phyloP scores from a whole-genome alignment of 306 rosid species.

The Cercis canadensis region DNA sequence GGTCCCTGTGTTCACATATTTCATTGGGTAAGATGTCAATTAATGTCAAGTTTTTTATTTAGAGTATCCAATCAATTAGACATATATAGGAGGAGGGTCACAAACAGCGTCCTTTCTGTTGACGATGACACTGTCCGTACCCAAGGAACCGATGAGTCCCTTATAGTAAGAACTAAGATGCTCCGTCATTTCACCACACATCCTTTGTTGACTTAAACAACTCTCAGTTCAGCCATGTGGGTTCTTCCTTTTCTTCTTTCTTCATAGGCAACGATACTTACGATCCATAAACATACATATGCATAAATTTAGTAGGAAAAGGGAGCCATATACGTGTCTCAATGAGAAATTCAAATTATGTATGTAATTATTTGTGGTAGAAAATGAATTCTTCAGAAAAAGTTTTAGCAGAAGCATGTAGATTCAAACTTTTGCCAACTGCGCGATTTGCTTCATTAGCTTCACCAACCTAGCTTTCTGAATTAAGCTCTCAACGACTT shows the following conservation, averaged over 20 bases:
- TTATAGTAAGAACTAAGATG: constrained; percentile 22
- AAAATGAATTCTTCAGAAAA: no score
- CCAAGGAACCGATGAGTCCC: background rate
- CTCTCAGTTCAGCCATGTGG: constrained; percentile 18
- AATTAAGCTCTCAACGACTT: background rate
- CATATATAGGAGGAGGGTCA: background rate
- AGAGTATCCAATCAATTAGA: background rate
- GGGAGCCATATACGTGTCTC: no score
- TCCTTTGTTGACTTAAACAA: background rate
- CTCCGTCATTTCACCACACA: background rate
- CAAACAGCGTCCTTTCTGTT: background rate
- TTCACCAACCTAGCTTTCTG: no score
- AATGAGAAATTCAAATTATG: no score
- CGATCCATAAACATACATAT: no score
- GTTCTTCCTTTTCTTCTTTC: background rate
- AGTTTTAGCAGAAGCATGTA: no score
- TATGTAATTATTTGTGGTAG: no score
- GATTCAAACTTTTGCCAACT: no score
- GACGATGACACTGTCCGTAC: constrained; percentile 2
- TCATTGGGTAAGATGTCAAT: constrained; percentile 16
- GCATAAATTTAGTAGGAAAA: no score
- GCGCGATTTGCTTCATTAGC: no score
- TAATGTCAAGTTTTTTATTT: background rate
- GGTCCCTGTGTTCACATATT: background rate
- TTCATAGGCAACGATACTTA: no score